Evolutionary conservation across 805 yeast species (phyloP).

Genomic region (Candida caryicola): DNA sequence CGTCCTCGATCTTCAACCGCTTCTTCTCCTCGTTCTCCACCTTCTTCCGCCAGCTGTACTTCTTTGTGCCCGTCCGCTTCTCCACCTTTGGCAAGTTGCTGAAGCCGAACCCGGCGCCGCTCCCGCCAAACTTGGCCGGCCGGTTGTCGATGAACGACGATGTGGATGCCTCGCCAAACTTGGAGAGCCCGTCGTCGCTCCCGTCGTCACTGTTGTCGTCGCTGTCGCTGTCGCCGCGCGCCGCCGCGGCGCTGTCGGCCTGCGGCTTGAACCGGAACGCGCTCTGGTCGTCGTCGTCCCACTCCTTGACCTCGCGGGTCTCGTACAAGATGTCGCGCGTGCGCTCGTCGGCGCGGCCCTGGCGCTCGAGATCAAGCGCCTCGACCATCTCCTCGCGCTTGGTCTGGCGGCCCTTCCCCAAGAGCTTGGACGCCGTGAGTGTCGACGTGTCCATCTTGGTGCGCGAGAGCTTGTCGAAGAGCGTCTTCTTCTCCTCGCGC

Average conservation of each 20-base stretch:
- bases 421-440: conserved; percentile 67
- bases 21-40: conserved; percentile 40
- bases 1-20: conserved; percentile 51
- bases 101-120: conserved; percentile 72
- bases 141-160: conserved; percentile 67
- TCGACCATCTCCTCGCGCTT: conserved; percentile 68
- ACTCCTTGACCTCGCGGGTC: conserved; percentile 59
- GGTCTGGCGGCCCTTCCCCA: conserved; percentile 75
- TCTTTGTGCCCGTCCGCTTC: conserved; percentile 38
- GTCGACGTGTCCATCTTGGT: conserved; percentile 68
- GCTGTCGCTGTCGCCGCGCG: conserved; percentile 5
- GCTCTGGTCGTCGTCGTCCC: conserved; percentile 36
- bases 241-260: conserved; percentile 5
- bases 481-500: conserved; percentile 79
- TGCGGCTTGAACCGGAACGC: conserved; percentile 1
- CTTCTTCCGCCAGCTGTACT: conserved; percentile 67
- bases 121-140: conserved; percentile 57
- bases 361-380: conserved; percentile 67
- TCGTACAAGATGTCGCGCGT: conserved; percentile 68
- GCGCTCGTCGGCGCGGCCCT: conserved; percentile 64
- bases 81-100: conserved; percentile 49
- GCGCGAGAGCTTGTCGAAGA: conserved; percentile 68
- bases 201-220: conserved; percentile 16
- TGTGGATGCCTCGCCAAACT: conserved; percentile 1
- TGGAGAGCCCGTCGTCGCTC: conserved; percentile 13